A percentile compares a stretch with the other conserved stretches of the same genome.
phyloP scores from a whole-genome alignment of 2,329 filamentous ascomycete genomes.

The Thelonectria olida region DNA sequence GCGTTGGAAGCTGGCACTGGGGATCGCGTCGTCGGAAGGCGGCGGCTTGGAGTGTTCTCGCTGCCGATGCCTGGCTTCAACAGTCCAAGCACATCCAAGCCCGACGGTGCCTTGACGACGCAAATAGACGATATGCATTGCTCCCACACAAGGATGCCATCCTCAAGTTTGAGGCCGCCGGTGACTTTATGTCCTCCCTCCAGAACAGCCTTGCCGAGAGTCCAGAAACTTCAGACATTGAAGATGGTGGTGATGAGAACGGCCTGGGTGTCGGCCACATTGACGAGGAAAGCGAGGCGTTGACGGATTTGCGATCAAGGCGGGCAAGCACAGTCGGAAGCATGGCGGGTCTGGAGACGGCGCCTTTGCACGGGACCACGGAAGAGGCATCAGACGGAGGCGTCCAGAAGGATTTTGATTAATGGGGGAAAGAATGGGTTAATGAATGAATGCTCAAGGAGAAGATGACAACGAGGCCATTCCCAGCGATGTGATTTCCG shows the following conservation, averaged over 20 bases:
- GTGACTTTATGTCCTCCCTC: conserved; percentile 61
- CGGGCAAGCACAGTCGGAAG: conserved; percentile 64
- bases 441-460: not conserved
- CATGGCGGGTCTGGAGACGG: conserved; percentile 58
- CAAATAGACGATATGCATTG: conserved; percentile 63
- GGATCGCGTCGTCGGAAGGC: conserved; percentile 84
- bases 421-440: conserved; percentile 36
- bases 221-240: conserved; percentile 47
- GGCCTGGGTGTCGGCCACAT: conserved; percentile 51
- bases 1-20: conserved; percentile 71
- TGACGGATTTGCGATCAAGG: conserved; percentile 60
- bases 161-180: conserved; percentile 59
- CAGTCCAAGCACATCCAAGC: conserved; percentile 82
- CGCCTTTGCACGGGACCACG: conserved; percentile 51
- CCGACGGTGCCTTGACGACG: conserved; percentile 78
- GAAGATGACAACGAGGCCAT: conserved; percentile 14
- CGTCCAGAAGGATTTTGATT: conserved; percentile 54
- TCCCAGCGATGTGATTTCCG: not conserved
- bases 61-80: conserved; percentile 84
- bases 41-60: conserved; percentile 86
- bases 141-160: conserved; percentile 62
- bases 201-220: conserved; percentile 60
- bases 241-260: conserved; percentile 52
- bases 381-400: conserved; percentile 32
- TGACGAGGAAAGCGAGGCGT: conserved; percentile 65